A percentile compares a stretch with the other conserved stretches of the same genome.
Conservation (phyloP, 163 green algal species). For the Chloromonas sp. region DNA sequence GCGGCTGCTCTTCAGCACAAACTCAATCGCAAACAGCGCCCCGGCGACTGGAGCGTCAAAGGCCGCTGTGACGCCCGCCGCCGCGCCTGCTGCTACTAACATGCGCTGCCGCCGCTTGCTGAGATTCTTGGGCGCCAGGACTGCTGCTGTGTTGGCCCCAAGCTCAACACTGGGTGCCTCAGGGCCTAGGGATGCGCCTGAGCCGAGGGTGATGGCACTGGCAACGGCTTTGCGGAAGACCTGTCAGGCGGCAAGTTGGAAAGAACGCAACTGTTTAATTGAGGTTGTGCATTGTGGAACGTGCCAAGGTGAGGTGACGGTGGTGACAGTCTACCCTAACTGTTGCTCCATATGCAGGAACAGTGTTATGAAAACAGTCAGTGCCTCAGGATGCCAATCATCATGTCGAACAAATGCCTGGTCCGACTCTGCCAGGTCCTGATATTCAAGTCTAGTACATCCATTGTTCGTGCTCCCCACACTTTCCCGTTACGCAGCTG, state of each 20-base stretch:
- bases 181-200: constrained; percentile 79
- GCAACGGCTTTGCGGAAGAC: constrained; percentile 59
- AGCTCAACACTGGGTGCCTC: constrained; percentile 93
- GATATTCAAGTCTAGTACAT: no score
- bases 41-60: constrained; percentile 92
- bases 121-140: constrained; percentile 39
- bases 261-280: not conserved
- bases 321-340: not conserved
- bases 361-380: not conserved
- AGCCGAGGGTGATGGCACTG: constrained; percentile 70
- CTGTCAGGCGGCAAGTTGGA: constrained; percentile 8
- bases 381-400: no score
- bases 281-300: not conserved
- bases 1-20: constrained; percentile 66
- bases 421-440: no score
- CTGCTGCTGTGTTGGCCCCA: constrained; percentile 47
- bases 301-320: not conserved
- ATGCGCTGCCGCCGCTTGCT: constrained; percentile 50
- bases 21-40: constrained; percentile 94
- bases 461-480: no score
- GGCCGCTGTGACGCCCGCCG: constrained; percentile 81
- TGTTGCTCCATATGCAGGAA: not conserved
- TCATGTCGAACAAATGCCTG: no score
- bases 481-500: no score
- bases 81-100: constrained; percentile 58